Conservation (phyloP, 2,329 filamentous ascomycete genomes). For the Didymella glomerata region DNA sequence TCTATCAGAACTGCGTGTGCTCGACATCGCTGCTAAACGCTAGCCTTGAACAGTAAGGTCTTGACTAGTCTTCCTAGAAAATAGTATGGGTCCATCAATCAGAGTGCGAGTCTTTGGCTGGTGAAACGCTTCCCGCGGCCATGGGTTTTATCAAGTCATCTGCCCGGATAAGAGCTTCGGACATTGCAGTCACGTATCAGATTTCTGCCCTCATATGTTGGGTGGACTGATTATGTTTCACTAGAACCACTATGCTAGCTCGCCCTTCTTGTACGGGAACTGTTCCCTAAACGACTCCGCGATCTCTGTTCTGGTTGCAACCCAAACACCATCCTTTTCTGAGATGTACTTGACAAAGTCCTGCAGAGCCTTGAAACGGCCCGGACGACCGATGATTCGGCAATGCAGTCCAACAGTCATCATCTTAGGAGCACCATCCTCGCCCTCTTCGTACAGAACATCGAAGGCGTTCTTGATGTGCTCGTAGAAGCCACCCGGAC, state of each 20-base stretch:
- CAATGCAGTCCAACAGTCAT: slow-evolving; percentile 66
- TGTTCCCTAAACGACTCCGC: slow-evolving; percentile 59
- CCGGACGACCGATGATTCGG: slow-evolving; percentile 62
- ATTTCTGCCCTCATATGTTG: too few species aligned
- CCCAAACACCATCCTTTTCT: slow-evolving; percentile 64
- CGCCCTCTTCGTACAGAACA: slow-evolving; percentile 62
- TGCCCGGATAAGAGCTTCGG: too few species aligned
- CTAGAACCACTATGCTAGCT: slow-evolving; percentile 36
- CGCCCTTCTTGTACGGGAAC: slow-evolving; percentile 59
- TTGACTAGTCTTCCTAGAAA: too few species aligned
- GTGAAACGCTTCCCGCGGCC: too few species aligned
- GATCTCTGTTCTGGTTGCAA: slow-evolving; percentile 63
- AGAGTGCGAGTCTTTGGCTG: too few species aligned
- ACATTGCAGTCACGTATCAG: neutral
- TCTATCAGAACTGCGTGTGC: too few species aligned
- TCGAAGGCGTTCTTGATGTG: slow-evolving; percentile 62
- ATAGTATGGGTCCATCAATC: too few species aligned
- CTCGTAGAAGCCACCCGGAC: slow-evolving; percentile 54
- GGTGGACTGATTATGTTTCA: neutral
- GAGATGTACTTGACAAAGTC: slow-evolving; percentile 64
- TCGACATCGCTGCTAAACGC: too few species aligned
- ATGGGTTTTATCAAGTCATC: too few species aligned
- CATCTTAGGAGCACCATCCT: slow-evolving; percentile 53
- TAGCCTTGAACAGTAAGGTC: too few species aligned
- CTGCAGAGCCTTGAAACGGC: slow-evolving; percentile 60